phyloP scores from a whole-genome alignment of 1,284 basidiomycete genomes.

The Lentinula novae-zelandiae region DNA sequence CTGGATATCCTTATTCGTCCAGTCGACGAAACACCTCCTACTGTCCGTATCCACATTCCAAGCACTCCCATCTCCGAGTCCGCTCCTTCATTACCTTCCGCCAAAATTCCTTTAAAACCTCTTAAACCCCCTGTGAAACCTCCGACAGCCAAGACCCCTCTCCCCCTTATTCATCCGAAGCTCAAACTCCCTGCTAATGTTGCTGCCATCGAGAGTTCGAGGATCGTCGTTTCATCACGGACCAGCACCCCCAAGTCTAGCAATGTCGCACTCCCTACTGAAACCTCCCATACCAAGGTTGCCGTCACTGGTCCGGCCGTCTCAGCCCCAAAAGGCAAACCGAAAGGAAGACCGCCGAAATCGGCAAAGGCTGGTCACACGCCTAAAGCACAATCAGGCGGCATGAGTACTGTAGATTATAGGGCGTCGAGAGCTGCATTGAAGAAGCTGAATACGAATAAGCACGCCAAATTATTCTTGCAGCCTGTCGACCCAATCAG shows the following conservation, averaged over 20 bases:
- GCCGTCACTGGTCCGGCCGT: constrained; percentile 20
- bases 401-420: constrained; percentile 80
- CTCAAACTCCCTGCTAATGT: constrained; percentile 39
- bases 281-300: constrained; percentile 22
- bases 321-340: constrained; percentile 31
- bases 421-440: constrained; percentile 79
- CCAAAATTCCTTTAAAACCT: constrained; percentile 47
- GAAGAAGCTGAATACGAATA: constrained; percentile 76
- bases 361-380: constrained; percentile 37
- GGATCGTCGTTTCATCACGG: constrained; percentile 21
- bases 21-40: constrained; percentile 79
- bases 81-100: constrained; percentile 46
- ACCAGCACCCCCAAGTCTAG: constrained; percentile 16
- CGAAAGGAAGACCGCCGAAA: constrained; percentile 23
- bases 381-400: constrained; percentile 73
- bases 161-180: constrained; percentile 46
- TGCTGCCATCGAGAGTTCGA: constrained; percentile 22
- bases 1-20: constrained; percentile 88
- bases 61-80: constrained; percentile 69
- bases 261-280: constrained; percentile 23
- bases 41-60: constrained; percentile 81
- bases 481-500: constrained; percentile 90
- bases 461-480: constrained; percentile 72
- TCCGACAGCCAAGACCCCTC: constrained; percentile 36
- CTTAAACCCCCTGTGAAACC: constrained; percentile 40